Evolutionary conservation across 371 early-diverging fungal genomes (phyloP), one percentile per base, ranked within the genome.

Genomic region (Mortierella sp.): DNA sequence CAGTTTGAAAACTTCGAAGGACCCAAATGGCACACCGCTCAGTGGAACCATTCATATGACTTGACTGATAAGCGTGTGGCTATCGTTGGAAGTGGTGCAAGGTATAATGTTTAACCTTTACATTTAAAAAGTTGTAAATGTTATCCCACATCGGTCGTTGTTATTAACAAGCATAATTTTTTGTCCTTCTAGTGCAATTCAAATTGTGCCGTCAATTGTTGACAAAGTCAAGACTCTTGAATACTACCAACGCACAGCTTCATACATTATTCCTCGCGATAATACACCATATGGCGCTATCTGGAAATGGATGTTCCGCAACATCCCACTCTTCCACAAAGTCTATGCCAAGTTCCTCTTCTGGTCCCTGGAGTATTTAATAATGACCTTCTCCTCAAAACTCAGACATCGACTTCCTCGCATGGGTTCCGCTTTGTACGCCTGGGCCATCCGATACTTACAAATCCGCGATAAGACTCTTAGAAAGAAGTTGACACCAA

Each of bases 211-310:
- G 8, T 76, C 76, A 43, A 62, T 90, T 19, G 82, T 72, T 23
- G 78, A 83, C 34, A 68, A 80, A 12, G 86, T 77, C 32, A 75
- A 73, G 6, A 61, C 78, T 8, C 68, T 90, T 9, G 72, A 80
- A 37, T 84, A 83, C 22, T 90, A 85, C 53, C 88, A 88, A 59
- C 83, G 88, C 8, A 85, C 89, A 1, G 84, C 89, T 17, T 76
- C 82, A 9, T 88, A 85, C 79, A 58, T 87, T 22, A 19, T 66
- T 0, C 83, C 83, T 12, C 61, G 71, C 9, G 2, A 40, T 13
- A 72, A 86, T 54, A 57, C 47, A 7, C 58, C 45, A 7, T 83
- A 83, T 54, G 28, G 74, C 2, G 19, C 43, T 0, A n/a, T 66
- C 22, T 59, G 73, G 35, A 84, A 85, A 29, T 56, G 49, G 26